Evolutionary conservation across 768 basidiomycete species (phyloP).

Genomic region (Mycena floridula): DNA sequence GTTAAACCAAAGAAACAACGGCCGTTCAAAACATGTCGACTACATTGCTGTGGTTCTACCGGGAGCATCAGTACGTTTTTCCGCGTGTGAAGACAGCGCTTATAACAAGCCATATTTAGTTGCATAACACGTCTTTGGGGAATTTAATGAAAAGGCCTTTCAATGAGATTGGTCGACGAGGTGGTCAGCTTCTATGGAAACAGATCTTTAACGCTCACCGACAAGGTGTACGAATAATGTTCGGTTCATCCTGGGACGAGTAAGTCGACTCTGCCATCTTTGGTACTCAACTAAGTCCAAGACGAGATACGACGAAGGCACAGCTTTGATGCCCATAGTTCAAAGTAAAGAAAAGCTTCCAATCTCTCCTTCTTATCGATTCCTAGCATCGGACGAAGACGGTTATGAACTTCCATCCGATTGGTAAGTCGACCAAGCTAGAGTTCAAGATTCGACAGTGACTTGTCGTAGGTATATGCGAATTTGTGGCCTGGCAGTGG

Average conservation of each 20-base stretch:
- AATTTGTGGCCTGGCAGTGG: conserved; percentile 34
- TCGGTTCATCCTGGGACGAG: not conserved
- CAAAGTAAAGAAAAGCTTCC: not conserved
- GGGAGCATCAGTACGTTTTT: conserved; percentile 44
- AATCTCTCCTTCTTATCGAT: not conserved
- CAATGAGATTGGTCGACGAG: conserved; percentile 31
- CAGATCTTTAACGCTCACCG: conserved; percentile 42
- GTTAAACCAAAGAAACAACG: conserved; percentile 24
- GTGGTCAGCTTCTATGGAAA: conserved; percentile 46
- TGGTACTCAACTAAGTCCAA: not conserved
- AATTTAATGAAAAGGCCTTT: not conserved
- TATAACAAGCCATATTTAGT: conserved; percentile 26
- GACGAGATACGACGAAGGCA: not conserved
- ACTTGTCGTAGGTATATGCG: conserved; percentile 40
- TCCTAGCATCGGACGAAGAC: not conserved
- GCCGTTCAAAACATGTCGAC: conserved; percentile 31
- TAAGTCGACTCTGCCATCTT: not conserved
- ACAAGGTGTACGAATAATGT: conserved; percentile 39
- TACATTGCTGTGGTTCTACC: conserved; percentile 50
- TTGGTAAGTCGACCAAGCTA: conserved; percentile 10
- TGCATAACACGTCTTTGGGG: not conserved
- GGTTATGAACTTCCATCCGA: not conserved
- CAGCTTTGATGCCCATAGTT: not conserved
- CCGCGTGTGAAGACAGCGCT: conserved; percentile 35
- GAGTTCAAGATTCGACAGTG: conserved; percentile 53